A percentile compares a stretch with the other conserved stretches of the same genome.
These are phyloP conservation scores for Trametes sp. DNA, from an alignment of 1,284 basidiomycete species.

Conservation along the genomic window DNA sequence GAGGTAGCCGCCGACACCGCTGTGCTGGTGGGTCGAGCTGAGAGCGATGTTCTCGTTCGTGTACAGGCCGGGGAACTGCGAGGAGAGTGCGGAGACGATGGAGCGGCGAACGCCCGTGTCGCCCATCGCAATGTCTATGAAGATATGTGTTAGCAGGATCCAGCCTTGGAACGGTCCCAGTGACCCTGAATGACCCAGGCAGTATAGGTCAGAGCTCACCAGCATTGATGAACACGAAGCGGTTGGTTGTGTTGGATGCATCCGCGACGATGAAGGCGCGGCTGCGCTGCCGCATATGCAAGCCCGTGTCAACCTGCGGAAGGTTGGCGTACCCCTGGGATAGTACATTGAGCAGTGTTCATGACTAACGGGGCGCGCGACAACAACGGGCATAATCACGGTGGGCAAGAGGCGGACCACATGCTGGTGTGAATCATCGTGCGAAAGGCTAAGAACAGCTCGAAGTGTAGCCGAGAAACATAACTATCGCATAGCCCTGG, in stretches of 20 bases:
- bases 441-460: no score
- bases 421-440: no score
- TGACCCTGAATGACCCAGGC: no score
- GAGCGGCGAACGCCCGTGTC: constrained; percentile 79
- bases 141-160: no score
- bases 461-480: no score
- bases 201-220: constrained; percentile 46
- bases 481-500: no score
- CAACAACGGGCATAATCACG: no score
- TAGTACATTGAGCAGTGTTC: not conserved
- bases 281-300: constrained; percentile 82
- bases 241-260: constrained; percentile 57
- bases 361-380: no score
- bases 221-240: constrained; percentile 81
- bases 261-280: constrained; percentile 83
- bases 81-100: constrained; percentile 65
- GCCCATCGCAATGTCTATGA: constrained; percentile 83
- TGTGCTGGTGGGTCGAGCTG: constrained; percentile 80
- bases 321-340: constrained; percentile 75
- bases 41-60: constrained; percentile 78
- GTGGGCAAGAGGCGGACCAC: no score
- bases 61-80: constrained; percentile 69
- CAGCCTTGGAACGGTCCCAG: no score
- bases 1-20: constrained; percentile 82
- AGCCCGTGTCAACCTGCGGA: constrained; percentile 75